Evolutionary conservation across 2,329 filamentous ascomycete species (phyloP).

Genomic region (Aspergillus hortae): DNA sequence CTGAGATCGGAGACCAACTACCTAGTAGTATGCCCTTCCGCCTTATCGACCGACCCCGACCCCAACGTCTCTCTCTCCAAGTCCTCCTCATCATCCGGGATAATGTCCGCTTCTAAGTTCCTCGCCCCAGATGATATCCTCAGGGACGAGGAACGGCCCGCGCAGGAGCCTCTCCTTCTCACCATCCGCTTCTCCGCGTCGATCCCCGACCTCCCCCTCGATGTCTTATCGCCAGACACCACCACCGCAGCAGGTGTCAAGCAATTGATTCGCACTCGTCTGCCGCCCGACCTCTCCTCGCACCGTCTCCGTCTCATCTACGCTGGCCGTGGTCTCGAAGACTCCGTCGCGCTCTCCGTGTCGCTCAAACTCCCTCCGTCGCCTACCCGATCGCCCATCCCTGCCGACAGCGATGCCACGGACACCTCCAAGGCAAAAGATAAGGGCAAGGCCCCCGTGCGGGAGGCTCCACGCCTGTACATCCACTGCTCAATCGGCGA

Average conservation of each 20-base stretch:
- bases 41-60: neutral
- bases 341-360: constrained; percentile 63
- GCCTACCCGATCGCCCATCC: constrained; percentile 43
- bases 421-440: constrained; percentile 16
- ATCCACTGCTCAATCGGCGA: constrained; percentile 90
- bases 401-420: constrained; percentile 18
- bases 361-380: constrained; percentile 64
- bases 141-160: constrained; percentile 1
- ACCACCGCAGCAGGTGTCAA: constrained; percentile 78
- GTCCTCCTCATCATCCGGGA: neutral
- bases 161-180: constrained; percentile 56
- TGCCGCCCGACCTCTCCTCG: constrained; percentile 59
- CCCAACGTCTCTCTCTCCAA: constrained; percentile 5
- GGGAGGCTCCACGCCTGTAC: constrained; percentile 63
- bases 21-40: too few relatives aligned
- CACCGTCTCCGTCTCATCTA: constrained; percentile 85
- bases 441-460: constrained; percentile 68
- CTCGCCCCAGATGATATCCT: constrained; percentile 10
- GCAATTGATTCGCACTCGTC: constrained; percentile 70
- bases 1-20: too few relatives aligned
- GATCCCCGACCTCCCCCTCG: constrained; percentile 76
- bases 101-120: constrained; percentile 17
- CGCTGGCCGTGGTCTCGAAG: constrained; percentile 78
- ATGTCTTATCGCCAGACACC: constrained; percentile 63
- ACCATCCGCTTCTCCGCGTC: constrained; percentile 88